phyloP scores from a whole-genome alignment of 2,329 filamentous ascomycete genomes.

The Pseudophaeomoniella oleicola region DNA sequence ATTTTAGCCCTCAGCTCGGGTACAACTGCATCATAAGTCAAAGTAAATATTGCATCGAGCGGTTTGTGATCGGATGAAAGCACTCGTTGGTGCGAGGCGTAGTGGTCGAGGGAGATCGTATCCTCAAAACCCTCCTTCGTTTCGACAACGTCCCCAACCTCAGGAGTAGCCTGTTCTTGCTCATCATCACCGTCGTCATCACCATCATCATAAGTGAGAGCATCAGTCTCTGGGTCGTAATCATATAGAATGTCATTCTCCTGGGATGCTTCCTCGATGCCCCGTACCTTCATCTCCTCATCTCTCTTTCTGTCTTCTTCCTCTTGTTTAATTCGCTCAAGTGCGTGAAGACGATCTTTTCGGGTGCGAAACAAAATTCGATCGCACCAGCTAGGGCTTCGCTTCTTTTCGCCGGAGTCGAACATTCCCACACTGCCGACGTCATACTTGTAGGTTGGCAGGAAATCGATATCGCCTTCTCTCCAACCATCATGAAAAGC shows the following conservation, averaged over 20 bases:
- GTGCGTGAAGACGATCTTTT: conserved; percentile 51
- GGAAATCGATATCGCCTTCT: conserved; percentile 74
- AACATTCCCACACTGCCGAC: conserved; percentile 84
- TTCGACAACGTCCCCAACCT: conserved; percentile 10
- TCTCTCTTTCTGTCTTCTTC: conserved; percentile 57
- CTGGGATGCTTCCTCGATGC: conserved; percentile 56
- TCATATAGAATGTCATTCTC: conserved; percentile 80
- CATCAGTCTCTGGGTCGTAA: conserved; percentile 74
- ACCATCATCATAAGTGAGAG: conserved; percentile 33
- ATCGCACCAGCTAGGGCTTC: conserved; percentile 94
- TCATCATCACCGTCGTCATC: conserved; percentile 41
- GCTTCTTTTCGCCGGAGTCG: conserved; percentile 86
- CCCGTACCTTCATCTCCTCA: conserved; percentile 70
- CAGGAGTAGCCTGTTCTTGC: conserved; percentile 11
- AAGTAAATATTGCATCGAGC: conserved; percentile 63
- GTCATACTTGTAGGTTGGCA: conserved; percentile 97
- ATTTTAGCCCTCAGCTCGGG: conserved; percentile 71
- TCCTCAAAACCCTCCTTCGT: conserved; percentile 24
- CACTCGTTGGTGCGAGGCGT: conserved; percentile 78
- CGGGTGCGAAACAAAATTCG: conserved; percentile 76
- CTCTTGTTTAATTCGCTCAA: conserved; percentile 48
- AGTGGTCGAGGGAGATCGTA: conserved; percentile 46
- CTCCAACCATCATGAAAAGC: conserved; percentile 84
- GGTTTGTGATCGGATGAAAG: conserved; percentile 95
- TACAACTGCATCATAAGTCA: conserved; percentile 77